A percentile compares a stretch with the other conserved stretches of the same genome.
phyloP scores from a whole-genome alignment of 805 yeast genomes.

The Starmerella apis region DNA sequence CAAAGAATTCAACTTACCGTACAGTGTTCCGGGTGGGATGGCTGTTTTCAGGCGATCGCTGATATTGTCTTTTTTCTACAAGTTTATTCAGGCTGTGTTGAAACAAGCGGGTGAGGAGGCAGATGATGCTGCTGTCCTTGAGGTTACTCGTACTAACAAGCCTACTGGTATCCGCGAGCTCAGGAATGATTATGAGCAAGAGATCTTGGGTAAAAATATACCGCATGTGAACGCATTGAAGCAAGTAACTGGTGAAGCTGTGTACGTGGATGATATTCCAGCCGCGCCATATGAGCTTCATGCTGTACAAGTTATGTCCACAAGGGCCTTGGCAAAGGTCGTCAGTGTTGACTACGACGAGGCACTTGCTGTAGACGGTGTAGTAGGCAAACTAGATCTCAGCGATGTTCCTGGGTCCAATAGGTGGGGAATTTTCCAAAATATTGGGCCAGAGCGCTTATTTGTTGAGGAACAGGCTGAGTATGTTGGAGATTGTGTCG shows the following conservation, averaged over 20 bases:
- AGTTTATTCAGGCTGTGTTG: conserved; percentile 34
- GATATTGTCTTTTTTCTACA: conserved; percentile 39
- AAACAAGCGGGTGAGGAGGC: conserved; percentile 11
- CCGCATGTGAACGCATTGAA: conserved; percentile 40
- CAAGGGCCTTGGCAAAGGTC: conserved; percentile 39
- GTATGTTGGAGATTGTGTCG: conserved; percentile 39
- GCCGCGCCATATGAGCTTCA: conserved; percentile 36
- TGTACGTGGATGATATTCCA: conserved; percentile 39
- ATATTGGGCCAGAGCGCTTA: conserved; percentile 35
- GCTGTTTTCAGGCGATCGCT: conserved; percentile 39
- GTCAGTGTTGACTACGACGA: conserved; percentile 34
- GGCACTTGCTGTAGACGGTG: conserved; percentile 36
- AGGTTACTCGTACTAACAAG: conserved; percentile 32
- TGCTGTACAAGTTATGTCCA: conserved; percentile 38
- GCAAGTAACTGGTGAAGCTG: conserved; percentile 42
- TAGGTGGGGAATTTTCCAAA: conserved; percentile 35
- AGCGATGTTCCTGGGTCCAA: conserved; percentile 35
- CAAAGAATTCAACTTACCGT: conserved; percentile 35
- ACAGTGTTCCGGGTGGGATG: conserved; percentile 43
- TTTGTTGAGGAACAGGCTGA: conserved; percentile 37
- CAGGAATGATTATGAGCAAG: conserved; percentile 33
- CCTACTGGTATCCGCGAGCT: conserved; percentile 36
- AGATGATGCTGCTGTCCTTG: conserved; percentile 29
- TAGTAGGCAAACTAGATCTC: conserved; percentile 37
- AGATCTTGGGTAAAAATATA: conserved; percentile 35